Percentiles rank a stretch among this genome's conserved stretches.
Evolutionary conservation across 768 basidiomycete genomes (phyloP).

Genomic region (Russula brevipes): DNA sequence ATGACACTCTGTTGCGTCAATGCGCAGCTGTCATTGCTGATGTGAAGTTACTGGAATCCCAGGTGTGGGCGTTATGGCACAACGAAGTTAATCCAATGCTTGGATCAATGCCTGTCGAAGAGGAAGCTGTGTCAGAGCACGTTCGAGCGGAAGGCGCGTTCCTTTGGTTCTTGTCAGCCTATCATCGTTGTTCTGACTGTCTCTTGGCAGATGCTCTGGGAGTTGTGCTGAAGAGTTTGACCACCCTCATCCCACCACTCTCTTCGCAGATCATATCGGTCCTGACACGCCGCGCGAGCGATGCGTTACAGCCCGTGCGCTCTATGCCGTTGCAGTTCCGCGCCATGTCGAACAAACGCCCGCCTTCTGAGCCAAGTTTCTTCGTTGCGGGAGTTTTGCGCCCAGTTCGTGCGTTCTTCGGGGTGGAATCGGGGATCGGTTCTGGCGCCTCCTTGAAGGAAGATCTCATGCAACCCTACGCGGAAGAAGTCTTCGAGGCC

Average conservation of each 20-base stretch:
- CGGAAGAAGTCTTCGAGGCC: slow-evolving; percentile 62
- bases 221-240: slow-evolving; percentile 46
- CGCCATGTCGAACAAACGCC: slow-evolving; percentile 69
- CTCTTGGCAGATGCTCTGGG: slow-evolving; percentile 47
- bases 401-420: slow-evolving; percentile 74
- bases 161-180: not conserved
- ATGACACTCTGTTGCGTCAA: slow-evolving; percentile 62
- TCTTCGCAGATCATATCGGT: slow-evolving; percentile 63
- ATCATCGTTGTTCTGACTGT: not conserved
- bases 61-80: slow-evolving; percentile 57
- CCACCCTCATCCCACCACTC: slow-evolving; percentile 50
- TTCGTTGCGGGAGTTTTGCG: slow-evolving; percentile 79
- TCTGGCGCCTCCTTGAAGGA: slow-evolving; percentile 56
- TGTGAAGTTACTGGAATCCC: slow-evolving; percentile 50
- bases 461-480: slow-evolving; percentile 45
- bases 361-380: slow-evolving; percentile 76
- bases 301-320: slow-evolving; percentile 76
- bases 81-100: slow-evolving; percentile 61
- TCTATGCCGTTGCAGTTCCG: slow-evolving; percentile 89
- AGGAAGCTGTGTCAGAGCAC: slow-evolving; percentile 29
- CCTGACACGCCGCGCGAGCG: slow-evolving; percentile 75
- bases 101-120: slow-evolving; percentile 38
- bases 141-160: slow-evolving; percentile 48
- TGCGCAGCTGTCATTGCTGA: slow-evolving; percentile 67
- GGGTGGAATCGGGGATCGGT: slow-evolving; percentile 50